phyloP scores from a whole-genome alignment of 1,284 basidiomycete genomes.

The Stygiomarasmius scandens region DNA sequence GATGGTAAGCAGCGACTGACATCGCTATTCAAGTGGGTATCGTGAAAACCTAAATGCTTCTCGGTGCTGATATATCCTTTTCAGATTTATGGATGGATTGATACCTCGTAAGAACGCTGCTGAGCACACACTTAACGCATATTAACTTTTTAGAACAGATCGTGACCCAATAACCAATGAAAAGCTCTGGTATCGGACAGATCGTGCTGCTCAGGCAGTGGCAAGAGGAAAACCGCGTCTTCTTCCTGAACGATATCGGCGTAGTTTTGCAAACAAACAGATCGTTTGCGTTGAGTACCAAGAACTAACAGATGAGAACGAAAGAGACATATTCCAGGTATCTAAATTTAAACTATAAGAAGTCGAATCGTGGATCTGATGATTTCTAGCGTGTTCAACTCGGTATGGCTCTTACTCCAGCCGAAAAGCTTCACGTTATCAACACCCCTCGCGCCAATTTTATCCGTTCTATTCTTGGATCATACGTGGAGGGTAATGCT shows the following conservation, averaged over 20 bases:
- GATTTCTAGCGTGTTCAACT: conserved; percentile 66
- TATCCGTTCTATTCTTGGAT: conserved; percentile 49
- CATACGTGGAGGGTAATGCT: conserved; percentile 41
- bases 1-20: conserved; percentile 60
- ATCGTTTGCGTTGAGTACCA: conserved; percentile 54
- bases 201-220: conserved; percentile 12
- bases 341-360: background rate
- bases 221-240: conserved; percentile 24
- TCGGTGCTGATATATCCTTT: background rate
- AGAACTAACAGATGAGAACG: conserved; percentile 36
- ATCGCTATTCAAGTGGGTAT: conserved; percentile 40
- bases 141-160: too few relatives aligned
- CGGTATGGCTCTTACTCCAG: conserved; percentile 76
- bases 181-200: conserved; percentile 41
- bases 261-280: conserved; percentile 47
- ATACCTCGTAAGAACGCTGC: conserved; percentile 36
- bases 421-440: conserved; percentile 71
- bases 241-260: conserved; percentile 24
- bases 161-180: conserved; percentile 44
- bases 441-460: conserved; percentile 54
- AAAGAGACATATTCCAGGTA: conserved; percentile 37
- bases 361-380: background rate
- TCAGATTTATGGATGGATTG: conserved; percentile 52
- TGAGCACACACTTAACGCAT: too few relatives aligned
- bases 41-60: too few relatives aligned